Conservation (phyloP, 164 flowering plant genomes). For the Tetrastigma voinierianum region DNA sequence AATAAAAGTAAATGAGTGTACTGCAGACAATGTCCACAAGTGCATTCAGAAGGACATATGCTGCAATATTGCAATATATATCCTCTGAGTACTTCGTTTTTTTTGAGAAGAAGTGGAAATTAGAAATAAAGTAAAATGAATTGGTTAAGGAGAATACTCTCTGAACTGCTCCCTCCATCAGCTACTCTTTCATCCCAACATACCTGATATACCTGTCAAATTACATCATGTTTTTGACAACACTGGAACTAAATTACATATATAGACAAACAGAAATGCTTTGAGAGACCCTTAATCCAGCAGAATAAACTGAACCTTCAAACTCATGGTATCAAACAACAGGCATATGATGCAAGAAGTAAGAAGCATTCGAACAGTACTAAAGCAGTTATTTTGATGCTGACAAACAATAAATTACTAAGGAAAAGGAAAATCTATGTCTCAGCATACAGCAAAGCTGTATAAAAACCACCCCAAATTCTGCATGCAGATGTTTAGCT, state of each 20-base stretch:
- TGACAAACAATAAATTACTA: too few relatives aligned
- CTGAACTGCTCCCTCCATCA: slow-evolving; percentile 27
- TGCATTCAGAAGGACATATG: not conserved
- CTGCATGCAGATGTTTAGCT: too few relatives aligned
- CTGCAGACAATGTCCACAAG: not conserved
- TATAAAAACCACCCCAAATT: too few relatives aligned
- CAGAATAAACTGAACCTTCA: not conserved
- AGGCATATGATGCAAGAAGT: not conserved
- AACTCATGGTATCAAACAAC: too few relatives aligned
- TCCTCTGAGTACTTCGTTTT: not conserved
- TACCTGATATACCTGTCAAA: slow-evolving; percentile 25
- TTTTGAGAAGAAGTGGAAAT: not conserved
- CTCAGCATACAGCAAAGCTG: too few relatives aligned
- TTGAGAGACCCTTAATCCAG: not conserved
- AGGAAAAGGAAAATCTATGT: too few relatives aligned
- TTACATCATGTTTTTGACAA: not conserved
- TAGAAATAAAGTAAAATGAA: not conserved
- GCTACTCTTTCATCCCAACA: slow-evolving; percentile 21
- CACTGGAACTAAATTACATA: not conserved
- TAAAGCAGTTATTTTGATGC: too few relatives aligned
- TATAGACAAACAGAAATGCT: not conserved
- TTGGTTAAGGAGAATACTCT: slow-evolving; percentile 34
- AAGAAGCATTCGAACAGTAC: too few relatives aligned
- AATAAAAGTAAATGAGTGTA: slow-evolving; percentile 1
- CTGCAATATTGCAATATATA: not conserved